These are phyloP conservation scores for Colletotrichum aenigma DNA, from an alignment of 2,329 filamentous ascomycete species.

Conservation along the genomic window DNA sequence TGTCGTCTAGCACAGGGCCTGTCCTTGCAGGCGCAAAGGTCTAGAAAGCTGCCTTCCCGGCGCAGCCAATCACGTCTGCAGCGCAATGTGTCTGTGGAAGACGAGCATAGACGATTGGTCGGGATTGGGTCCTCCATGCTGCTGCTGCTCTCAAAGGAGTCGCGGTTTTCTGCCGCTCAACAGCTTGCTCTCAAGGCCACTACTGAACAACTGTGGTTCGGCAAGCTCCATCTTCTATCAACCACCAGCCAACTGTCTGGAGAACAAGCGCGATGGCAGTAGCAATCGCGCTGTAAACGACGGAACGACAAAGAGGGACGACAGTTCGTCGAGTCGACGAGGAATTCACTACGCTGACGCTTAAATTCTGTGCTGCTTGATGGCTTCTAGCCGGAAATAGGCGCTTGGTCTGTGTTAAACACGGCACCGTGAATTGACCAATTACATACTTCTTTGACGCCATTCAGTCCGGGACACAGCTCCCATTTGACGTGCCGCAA, in stretches of 20 bases:
- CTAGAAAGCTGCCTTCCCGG: not conserved
- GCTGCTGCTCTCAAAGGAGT: not conserved
- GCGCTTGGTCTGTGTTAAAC: not conserved
- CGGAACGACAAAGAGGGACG: not conserved
- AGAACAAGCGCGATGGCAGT: not conserved
- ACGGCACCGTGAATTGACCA: not conserved
- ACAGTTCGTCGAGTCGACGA: not conserved
- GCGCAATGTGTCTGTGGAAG: not conserved
- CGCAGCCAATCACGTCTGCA: not conserved
- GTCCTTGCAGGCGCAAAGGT: not conserved
- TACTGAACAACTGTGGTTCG: not conserved
- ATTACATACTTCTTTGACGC: not conserved
- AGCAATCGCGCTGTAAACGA: not conserved
- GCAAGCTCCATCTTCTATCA: not conserved
- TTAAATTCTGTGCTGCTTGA: not conserved
- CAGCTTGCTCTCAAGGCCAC: not conserved
- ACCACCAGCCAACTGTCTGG: not conserved
- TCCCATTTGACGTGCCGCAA: conserved; percentile 2
- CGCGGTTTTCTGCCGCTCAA: not conserved
- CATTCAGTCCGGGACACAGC: not conserved
- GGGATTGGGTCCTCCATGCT: not conserved
- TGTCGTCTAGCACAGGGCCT: not conserved
- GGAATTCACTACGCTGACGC: not conserved
- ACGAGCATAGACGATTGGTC: not conserved
- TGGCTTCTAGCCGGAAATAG: not conserved